These are phyloP conservation scores for Sesbania bispinosa DNA, from an alignment of 306 rosid genomes.

Conservation along the genomic window DNA sequence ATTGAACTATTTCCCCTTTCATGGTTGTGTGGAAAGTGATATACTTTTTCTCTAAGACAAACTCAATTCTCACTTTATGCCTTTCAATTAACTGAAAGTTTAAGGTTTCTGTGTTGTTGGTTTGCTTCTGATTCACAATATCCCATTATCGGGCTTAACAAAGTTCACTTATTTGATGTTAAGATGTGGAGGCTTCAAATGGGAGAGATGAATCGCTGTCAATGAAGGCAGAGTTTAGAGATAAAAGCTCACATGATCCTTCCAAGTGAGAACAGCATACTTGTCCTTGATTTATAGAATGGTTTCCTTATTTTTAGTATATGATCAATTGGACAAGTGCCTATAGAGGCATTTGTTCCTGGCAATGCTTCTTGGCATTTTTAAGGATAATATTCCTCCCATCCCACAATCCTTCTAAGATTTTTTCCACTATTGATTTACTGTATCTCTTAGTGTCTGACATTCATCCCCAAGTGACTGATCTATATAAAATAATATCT, in stretches of 20 bases:
- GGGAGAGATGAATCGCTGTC: conserved; percentile 36
- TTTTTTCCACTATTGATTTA: background rate
- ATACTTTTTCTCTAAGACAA: conserved; percentile 2
- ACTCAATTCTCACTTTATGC: background rate
- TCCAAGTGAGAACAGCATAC: conserved; percentile 45
- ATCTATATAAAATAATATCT: background rate
- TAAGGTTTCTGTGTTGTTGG: background rate
- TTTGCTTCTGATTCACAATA: conserved; percentile 12
- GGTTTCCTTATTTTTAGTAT: conserved; percentile 17
- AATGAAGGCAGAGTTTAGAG: conserved; percentile 29
- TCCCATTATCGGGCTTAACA: conserved; percentile 29
- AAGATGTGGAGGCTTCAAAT: conserved; percentile 39
- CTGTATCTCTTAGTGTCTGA: background rate
- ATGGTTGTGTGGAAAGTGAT: background rate
- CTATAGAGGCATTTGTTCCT: background rate
- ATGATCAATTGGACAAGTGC: background rate
- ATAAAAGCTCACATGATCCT: conserved; percentile 35
- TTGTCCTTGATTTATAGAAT: conserved; percentile 14
- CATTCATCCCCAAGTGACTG: conserved; percentile 2
- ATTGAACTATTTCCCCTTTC: conserved; percentile 8
- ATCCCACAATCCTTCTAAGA: background rate
- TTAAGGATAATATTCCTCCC: conserved; percentile 16
- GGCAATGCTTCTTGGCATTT: conserved; percentile 1
- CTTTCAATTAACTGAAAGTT: background rate
- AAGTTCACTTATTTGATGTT: conserved; percentile 34